Evolutionary conservation across 2,329 filamentous ascomycete genomes (phyloP).

Genomic region (Colletotrichum eleusines): DNA sequence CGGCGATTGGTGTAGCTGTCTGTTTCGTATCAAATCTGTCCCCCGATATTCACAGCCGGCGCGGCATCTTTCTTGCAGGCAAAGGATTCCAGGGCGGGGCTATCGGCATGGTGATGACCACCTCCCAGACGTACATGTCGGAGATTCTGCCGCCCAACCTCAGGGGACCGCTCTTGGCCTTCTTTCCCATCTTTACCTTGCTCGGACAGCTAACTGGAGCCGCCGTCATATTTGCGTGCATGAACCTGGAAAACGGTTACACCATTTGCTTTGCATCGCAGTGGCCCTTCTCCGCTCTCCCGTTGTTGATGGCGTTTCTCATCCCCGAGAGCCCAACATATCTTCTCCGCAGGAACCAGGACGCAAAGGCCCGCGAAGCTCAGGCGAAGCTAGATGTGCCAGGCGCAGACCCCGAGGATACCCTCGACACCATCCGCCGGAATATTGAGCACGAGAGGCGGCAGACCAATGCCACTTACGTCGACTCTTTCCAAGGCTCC

Average conservation of each 20-base stretch:
- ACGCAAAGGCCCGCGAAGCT: slow-evolving; percentile 56
- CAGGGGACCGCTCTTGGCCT: slow-evolving; percentile 60
- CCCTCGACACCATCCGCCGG: slow-evolving; percentile 58
- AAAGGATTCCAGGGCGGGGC: slow-evolving; percentile 60
- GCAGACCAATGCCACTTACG: slow-evolving; percentile 51
- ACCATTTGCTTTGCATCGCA: slow-evolving; percentile 57
- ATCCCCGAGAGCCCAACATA: slow-evolving; percentile 66
- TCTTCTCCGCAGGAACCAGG: slow-evolving; percentile 56
- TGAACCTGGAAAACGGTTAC: slow-evolving; percentile 51
- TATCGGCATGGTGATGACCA: slow-evolving; percentile 58
- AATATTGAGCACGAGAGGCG: slow-evolving; percentile 58
- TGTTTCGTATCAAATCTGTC: slow-evolving; percentile 45
- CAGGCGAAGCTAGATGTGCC: slow-evolving; percentile 62
- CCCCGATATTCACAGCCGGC: slow-evolving; percentile 45
- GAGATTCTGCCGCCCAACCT: slow-evolving; percentile 61
- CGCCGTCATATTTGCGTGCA: slow-evolving; percentile 53
- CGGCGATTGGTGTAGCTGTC: slow-evolving; percentile 52
- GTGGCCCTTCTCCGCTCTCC: slow-evolving; percentile 58
- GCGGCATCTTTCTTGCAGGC: slow-evolving; percentile 57
- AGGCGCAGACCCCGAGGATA: slow-evolving; percentile 53
- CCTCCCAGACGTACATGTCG: slow-evolving; percentile 61
- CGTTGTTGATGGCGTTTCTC: slow-evolving; percentile 56
- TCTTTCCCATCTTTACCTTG: slow-evolving; percentile 63
- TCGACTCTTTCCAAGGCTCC: slow-evolving; percentile 57
- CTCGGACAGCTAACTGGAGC: slow-evolving; percentile 62